Conservation (phyloP, 2,329 filamentous ascomycete species). For the Phialocephala sp. region DNA sequence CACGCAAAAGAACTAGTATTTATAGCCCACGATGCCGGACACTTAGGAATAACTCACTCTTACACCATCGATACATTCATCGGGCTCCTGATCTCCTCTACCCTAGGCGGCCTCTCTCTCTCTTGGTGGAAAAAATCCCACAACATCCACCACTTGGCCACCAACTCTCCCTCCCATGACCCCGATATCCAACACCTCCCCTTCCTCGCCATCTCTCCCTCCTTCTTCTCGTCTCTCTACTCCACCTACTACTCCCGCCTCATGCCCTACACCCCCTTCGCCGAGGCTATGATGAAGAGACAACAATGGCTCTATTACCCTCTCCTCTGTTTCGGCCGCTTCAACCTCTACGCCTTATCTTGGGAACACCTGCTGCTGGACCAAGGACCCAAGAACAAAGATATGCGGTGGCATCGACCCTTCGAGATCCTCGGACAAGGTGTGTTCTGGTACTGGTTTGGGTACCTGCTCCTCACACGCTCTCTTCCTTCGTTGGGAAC, state of each 20-base stretch:
- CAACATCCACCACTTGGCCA: constrained; percentile 71
- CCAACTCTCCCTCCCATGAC: constrained; percentile 64
- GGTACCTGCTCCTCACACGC: constrained; percentile 67
- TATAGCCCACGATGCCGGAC: constrained; percentile 68
- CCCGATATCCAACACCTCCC: constrained; percentile 71
- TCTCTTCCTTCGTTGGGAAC: constrained; percentile 62
- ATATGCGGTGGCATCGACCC: constrained; percentile 66
- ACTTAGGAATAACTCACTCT: constrained; percentile 65
- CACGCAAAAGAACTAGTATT: constrained; percentile 62
- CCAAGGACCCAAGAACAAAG: constrained; percentile 63
- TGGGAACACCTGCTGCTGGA: constrained; percentile 67
- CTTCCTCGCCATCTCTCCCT: constrained; percentile 69
- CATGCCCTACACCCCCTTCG: constrained; percentile 66
- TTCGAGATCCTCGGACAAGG: constrained; percentile 67
- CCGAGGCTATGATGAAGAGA: constrained; percentile 62
- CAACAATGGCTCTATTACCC: constrained; percentile 74
- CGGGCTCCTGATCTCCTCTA: constrained; percentile 67
- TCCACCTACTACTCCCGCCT: constrained; percentile 68
- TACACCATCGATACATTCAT: constrained; percentile 64
- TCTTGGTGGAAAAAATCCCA: constrained; percentile 75
- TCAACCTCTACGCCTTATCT: constrained; percentile 73
- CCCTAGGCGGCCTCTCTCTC: constrained; percentile 68
- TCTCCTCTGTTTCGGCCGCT: constrained; percentile 69
- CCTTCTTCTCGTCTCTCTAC: constrained; percentile 66
- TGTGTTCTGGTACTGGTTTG: constrained; percentile 72